phyloP scores from a whole-genome alignment of 495 filamentous ascomycete genomes.

The Echria macrotheca region DNA sequence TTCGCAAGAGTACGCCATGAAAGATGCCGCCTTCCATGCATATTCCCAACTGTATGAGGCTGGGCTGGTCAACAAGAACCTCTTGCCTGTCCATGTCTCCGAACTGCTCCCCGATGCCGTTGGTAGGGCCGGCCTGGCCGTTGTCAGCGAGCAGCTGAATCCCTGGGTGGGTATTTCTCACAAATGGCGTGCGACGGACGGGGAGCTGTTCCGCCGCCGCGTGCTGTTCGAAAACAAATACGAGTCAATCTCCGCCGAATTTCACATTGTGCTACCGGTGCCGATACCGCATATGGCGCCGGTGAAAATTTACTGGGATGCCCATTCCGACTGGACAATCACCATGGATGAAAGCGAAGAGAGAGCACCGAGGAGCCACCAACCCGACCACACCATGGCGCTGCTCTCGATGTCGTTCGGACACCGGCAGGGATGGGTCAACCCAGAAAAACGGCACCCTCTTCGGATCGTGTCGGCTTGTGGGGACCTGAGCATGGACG shows the following conservation, averaged over 20 bases:
- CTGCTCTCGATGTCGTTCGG: constrained; percentile 48
- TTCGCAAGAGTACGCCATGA: constrained; percentile 69
- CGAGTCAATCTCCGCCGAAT: constrained; percentile 26
- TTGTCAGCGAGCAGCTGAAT: constrained; percentile 53
- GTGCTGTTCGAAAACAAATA: constrained; percentile 29
- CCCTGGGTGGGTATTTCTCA: constrained; percentile 61
- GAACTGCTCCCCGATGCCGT: constrained; percentile 37
- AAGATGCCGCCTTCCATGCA: constrained; percentile 80
- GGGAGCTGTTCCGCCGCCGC: constrained; percentile 25
- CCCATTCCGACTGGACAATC: constrained; percentile 34
- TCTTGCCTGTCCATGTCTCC: constrained; percentile 55
- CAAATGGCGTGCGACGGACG: constrained; percentile 37
- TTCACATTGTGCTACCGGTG: constrained; percentile 45
- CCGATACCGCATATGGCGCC: constrained; percentile 34
- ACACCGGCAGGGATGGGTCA: constrained; percentile 27
- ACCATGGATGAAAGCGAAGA: constrained; percentile 27
- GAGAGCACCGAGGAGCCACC: constrained; percentile 12
- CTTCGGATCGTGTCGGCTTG: constrained; percentile 24
- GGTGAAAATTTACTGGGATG: constrained; percentile 49
- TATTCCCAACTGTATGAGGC: constrained; percentile 65
- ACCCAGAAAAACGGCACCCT: constrained; percentile 36
- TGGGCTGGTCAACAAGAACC: constrained; percentile 70
- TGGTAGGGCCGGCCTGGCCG: constrained; percentile 40
- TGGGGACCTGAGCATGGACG: constrained; percentile 12
- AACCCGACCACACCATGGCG: constrained; percentile 38